Conservation (phyloP, 345 rosid genomes). For the Erucastrum elatum region DNA sequence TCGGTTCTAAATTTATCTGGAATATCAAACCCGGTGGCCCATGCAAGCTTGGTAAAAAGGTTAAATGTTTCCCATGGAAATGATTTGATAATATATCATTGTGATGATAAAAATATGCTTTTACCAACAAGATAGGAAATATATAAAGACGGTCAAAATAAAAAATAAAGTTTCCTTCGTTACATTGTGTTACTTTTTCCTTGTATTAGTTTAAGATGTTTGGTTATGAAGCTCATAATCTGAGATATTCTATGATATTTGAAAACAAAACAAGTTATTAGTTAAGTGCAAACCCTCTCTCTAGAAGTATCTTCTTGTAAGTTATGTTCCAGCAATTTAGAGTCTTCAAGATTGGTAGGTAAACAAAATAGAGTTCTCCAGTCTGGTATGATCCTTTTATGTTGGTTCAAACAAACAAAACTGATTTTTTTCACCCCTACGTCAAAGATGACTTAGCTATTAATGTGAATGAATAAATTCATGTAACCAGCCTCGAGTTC, state of each 20-base stretch:
- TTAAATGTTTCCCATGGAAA: slow-evolving; percentile 17
- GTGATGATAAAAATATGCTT: not conserved
- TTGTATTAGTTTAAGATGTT: too few relatives aligned
- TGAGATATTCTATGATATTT: not conserved
- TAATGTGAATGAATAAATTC: not conserved
- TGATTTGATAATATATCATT: not conserved
- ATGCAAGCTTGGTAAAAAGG: slow-evolving; percentile 15
- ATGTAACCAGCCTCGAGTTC: not conserved
- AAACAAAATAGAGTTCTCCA: not conserved
- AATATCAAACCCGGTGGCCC: not conserved
- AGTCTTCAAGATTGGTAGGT: not conserved
- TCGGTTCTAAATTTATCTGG: slow-evolving; percentile 8
- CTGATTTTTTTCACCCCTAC: not conserved
- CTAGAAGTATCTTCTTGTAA: too few relatives aligned
- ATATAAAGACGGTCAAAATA: not conserved
- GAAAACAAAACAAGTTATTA: not conserved
- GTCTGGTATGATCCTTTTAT: not conserved
- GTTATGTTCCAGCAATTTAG: not conserved
- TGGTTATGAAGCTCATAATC: not conserved
- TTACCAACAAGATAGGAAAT: not conserved
- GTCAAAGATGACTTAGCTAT: not conserved
- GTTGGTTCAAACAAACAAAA: not conserved
- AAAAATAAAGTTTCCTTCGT: not conserved
- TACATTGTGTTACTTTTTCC: too few relatives aligned
- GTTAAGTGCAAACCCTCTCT: too few relatives aligned